Evolutionary conservation across 257 asterid species (phyloP).

Genomic region (Gentiana macrophylla): DNA sequence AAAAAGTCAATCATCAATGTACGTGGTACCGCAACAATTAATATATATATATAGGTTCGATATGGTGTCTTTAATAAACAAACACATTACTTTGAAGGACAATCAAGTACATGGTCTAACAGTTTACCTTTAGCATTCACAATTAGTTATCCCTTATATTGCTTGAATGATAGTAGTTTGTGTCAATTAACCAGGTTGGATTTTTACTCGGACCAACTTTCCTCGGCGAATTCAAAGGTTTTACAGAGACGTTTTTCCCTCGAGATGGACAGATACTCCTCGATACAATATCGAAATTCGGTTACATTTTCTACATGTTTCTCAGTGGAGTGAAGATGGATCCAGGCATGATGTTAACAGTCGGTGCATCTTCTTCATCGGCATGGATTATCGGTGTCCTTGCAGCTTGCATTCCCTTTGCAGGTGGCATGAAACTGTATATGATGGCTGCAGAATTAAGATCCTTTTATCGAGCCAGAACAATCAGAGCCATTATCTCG

Average conservation of each 20-base stretch:
- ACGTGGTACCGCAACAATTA: too few species aligned
- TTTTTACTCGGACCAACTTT: conserved; percentile 65
- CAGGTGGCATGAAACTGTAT: conserved; percentile 8
- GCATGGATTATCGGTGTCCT: conserved; percentile 49
- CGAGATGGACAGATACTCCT: conserved; percentile 47
- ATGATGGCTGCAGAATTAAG: conserved; percentile 3
- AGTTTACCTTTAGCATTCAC: too few species aligned
- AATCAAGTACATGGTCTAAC: too few species aligned
- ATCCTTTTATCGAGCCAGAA: conserved; percentile 29
- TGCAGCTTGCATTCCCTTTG: conserved; percentile 17
- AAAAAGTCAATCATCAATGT: too few species aligned
- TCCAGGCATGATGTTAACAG: conserved; percentile 47
- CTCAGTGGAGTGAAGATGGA: conserved; percentile 90
- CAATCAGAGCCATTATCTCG: conserved; percentile 28
- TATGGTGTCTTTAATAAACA: too few species aligned
- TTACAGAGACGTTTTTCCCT: conserved; percentile 36
- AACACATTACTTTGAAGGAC: too few species aligned
- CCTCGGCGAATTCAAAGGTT: conserved; percentile 28
- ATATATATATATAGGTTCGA: too few species aligned
- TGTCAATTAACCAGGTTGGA: conserved; percentile 45
- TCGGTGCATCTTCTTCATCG: conserved; percentile 26
- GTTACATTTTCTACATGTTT: conserved; percentile 70
- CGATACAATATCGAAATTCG: conserved; percentile 62
- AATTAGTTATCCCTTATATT: too few species aligned
- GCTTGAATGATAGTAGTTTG: too few species aligned